Conservation (phyloP, 2,329 filamentous ascomycete genomes). For the Fusarium temperatum region DNA sequence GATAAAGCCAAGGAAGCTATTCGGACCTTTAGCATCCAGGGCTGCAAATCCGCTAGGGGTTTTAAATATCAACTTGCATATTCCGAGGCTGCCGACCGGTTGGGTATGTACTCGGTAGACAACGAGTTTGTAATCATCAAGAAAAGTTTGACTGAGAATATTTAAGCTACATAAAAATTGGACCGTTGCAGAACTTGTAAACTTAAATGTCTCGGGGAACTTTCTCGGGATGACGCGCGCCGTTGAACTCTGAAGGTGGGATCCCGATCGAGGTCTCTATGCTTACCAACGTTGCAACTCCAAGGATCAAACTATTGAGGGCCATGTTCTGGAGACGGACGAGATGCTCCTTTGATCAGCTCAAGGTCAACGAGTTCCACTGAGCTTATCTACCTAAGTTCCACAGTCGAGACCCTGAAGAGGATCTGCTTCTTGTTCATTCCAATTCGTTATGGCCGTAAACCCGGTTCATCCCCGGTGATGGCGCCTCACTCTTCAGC, state of each 20-base stretch:
- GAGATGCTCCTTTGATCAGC: neutral
- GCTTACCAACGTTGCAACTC: neutral
- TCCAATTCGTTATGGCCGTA: neutral
- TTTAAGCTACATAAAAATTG: neutral
- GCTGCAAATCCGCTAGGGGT: neutral
- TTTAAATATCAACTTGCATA: neutral
- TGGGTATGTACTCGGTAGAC: neutral
- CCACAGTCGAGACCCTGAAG: conserved; percentile 1
- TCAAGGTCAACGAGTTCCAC: conserved; percentile 5
- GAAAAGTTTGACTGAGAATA: neutral
- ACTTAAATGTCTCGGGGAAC: neutral
- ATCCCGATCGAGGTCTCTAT: neutral
- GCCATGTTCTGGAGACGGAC: neutral
- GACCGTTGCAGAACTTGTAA: neutral
- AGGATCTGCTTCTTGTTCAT: neutral
- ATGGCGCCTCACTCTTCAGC: neutral
- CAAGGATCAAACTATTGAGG: neutral
- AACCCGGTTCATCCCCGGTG: neutral
- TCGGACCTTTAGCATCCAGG: conserved; percentile 21
- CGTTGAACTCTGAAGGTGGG: neutral
- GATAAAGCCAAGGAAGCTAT: neutral
- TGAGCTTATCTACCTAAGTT: conserved; percentile 13
- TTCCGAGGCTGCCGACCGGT: neutral
- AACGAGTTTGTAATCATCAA: neutral
- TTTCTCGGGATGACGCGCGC: neutral